Evolutionary conservation across 176 grass and related monocot species (phyloP).

Genomic region (Pontederia crassipes): DNA sequence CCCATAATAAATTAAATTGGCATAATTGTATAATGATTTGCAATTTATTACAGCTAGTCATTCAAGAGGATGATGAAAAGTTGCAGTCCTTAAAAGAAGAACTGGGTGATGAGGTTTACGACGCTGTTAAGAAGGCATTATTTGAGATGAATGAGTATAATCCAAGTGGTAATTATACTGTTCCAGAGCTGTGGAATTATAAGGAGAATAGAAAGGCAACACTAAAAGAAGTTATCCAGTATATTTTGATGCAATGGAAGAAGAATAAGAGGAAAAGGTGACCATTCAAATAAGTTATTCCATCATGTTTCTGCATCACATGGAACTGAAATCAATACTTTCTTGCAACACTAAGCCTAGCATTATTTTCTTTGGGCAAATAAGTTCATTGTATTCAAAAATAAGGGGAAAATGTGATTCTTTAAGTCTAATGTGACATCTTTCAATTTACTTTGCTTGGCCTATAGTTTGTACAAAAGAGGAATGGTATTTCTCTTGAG

Average conservation of each 20-base stretch:
- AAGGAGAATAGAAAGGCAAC: constrained; percentile 27
- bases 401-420: too few species aligned
- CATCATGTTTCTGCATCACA: too few species aligned
- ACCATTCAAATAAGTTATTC: neutral
- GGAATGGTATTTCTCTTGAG: too few species aligned
- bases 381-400: too few species aligned
- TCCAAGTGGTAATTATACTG: constrained; percentile 18
- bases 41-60: constrained; percentile 31
- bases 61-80: constrained; percentile 46
- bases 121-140: constrained; percentile 35
- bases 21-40: neutral
- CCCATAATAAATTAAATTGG: too few species aligned
- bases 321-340: too few species aligned
- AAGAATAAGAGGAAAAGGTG: constrained; percentile 21
- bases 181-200: constrained; percentile 49
- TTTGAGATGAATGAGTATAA: constrained; percentile 37
- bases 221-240: constrained; percentile 26
- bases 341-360: too few species aligned
- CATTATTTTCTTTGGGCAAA: too few species aligned
- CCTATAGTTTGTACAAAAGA: too few species aligned
- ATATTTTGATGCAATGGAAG: constrained; percentile 24
- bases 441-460: too few species aligned
- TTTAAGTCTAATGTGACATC: too few species aligned
- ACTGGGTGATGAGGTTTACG: constrained; percentile 30
- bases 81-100: constrained; percentile 42